These are phyloP conservation scores for Vitis rupestris DNA, from an alignment of 164 flowering plant genomes.

Conservation along the genomic window DNA sequence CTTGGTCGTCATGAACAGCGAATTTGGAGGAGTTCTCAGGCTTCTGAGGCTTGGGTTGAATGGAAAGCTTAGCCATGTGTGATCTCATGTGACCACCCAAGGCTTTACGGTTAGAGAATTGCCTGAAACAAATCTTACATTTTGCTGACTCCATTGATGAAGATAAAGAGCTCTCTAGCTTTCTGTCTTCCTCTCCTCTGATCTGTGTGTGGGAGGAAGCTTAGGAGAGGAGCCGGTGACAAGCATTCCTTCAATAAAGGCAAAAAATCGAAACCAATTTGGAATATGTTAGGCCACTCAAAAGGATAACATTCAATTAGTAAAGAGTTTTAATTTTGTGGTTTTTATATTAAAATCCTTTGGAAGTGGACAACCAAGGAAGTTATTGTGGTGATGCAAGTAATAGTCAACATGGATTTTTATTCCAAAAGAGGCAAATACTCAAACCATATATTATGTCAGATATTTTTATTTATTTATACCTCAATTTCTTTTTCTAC, in stretches of 20 bases:
- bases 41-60: constrained; percentile 16
- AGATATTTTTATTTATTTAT: too few relatives aligned
- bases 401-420: too few relatives aligned
- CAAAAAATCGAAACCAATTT: not conserved
- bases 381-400: too few relatives aligned
- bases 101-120: constrained; percentile 36
- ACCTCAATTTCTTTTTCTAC: too few relatives aligned
- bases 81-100: constrained; percentile 50
- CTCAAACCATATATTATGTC: too few relatives aligned
- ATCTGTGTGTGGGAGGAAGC: not conserved
- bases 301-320: too few relatives aligned
- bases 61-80: constrained; percentile 23
- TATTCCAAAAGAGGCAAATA: too few relatives aligned
- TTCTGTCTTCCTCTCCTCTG: not conserved
- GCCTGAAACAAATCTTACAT: constrained; percentile 32
- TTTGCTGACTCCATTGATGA: constrained; percentile 18
- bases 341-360: too few relatives aligned
- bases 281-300: too few relatives aligned
- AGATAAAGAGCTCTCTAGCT: not conserved
- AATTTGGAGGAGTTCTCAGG: not conserved
- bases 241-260: constrained; percentile 12
- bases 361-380: too few relatives aligned
- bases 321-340: too few relatives aligned
- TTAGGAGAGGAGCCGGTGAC: constrained; percentile 18
- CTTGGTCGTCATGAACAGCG: constrained; percentile 9